Percentiles rank a stretch among this genome's conserved stretches.
These are phyloP conservation scores for Carpinus viminea DNA, from an alignment of 306 rosid genomes.

Conservation along the genomic window DNA sequence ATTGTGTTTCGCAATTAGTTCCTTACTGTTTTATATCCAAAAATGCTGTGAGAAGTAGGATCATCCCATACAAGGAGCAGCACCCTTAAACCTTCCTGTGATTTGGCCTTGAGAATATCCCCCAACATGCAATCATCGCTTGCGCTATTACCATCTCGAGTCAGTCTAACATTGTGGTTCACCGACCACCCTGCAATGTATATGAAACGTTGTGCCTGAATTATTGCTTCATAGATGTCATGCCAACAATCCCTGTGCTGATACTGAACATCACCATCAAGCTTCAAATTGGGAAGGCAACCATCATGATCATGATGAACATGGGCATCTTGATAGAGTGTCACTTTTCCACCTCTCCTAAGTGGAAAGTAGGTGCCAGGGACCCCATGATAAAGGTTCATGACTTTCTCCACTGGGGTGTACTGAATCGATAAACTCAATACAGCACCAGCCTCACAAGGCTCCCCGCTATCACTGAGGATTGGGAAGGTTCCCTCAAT, in stretches of 20 bases:
- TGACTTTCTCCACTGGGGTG: slow-evolving; percentile 41
- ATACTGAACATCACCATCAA: slow-evolving; percentile 46
- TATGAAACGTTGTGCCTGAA: slow-evolving; percentile 61
- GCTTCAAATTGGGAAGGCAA: slow-evolving; percentile 52
- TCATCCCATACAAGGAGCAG: slow-evolving; percentile 92
- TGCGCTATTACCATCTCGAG: slow-evolving; percentile 46
- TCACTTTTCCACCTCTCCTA: slow-evolving; percentile 71
- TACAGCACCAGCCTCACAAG: slow-evolving; percentile 58
- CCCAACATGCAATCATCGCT: slow-evolving; percentile 47
- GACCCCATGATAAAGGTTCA: slow-evolving; percentile 55
- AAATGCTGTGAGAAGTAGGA: slow-evolving; percentile 70
- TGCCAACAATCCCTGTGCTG: slow-evolving; percentile 68
- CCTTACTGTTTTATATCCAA: slow-evolving; percentile 67
- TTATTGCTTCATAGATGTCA: slow-evolving; percentile 70
- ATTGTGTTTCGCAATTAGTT: background rate
- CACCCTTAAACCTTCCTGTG: slow-evolving; percentile 88
- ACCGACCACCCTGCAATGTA: slow-evolving; percentile 94
- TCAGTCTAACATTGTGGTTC: slow-evolving; percentile 60
- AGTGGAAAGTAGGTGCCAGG: slow-evolving; percentile 75
- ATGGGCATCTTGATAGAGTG: slow-evolving; percentile 91
- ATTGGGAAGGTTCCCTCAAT: slow-evolving; percentile 71
- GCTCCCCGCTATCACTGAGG: slow-evolving; percentile 51
- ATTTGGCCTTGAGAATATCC: slow-evolving; percentile 74
- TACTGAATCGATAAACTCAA: slow-evolving; percentile 72
- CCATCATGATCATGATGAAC: slow-evolving; percentile 34